Evolutionary conservation across 768 basidiomycete species (phyloP).

Genomic region (Tremella yokohamensis): DNA sequence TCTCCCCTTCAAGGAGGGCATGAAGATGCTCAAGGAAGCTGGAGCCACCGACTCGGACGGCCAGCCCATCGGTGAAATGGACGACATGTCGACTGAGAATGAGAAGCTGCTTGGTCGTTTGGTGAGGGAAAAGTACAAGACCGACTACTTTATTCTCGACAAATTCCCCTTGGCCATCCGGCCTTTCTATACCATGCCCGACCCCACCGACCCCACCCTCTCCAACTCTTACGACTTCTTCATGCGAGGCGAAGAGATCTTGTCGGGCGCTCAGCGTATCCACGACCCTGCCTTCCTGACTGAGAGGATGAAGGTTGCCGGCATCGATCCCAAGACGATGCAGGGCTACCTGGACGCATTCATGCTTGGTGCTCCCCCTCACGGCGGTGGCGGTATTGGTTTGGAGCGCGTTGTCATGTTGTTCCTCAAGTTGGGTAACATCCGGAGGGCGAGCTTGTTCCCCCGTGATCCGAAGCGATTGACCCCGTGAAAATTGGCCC

Average conservation of each 20-base stretch:
- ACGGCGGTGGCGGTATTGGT: slow-evolving; percentile 93
- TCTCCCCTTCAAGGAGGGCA: slow-evolving; percentile 80
- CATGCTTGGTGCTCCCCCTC: slow-evolving; percentile 88
- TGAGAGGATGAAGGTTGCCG: slow-evolving; percentile 79
- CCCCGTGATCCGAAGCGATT: slow-evolving; percentile 94
- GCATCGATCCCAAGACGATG: slow-evolving; percentile 89
- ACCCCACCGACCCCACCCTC: slow-evolving; percentile 81
- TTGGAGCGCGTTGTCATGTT: slow-evolving; percentile 95
- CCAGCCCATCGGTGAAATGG: slow-evolving; percentile 61
- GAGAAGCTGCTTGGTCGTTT: slow-evolving; percentile 88
- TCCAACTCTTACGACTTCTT: slow-evolving; percentile 99
- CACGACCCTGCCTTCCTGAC: slow-evolving; percentile 80
- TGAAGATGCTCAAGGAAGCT: slow-evolving; percentile 78
- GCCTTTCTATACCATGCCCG: slow-evolving; percentile 99
- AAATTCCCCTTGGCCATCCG: slow-evolving; percentile 95
- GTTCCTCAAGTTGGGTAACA: slow-evolving; percentile 94
- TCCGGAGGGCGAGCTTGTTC: slow-evolving; percentile 86
- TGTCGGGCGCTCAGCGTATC: slow-evolving; percentile 96
- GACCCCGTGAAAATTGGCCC: slow-evolving; percentile 60
- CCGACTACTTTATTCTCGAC: slow-evolving; percentile 98
- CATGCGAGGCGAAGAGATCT: slow-evolving; percentile 98
- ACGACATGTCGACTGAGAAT: slow-evolving; percentile 91
- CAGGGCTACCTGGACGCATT: slow-evolving; percentile 89
- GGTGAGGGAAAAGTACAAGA: slow-evolving; percentile 88
- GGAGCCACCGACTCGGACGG: slow-evolving; percentile 55